Base-by-base conservation (phyloP, 768 basidiomycete species). In the Amanita molliuscula region DNA sequence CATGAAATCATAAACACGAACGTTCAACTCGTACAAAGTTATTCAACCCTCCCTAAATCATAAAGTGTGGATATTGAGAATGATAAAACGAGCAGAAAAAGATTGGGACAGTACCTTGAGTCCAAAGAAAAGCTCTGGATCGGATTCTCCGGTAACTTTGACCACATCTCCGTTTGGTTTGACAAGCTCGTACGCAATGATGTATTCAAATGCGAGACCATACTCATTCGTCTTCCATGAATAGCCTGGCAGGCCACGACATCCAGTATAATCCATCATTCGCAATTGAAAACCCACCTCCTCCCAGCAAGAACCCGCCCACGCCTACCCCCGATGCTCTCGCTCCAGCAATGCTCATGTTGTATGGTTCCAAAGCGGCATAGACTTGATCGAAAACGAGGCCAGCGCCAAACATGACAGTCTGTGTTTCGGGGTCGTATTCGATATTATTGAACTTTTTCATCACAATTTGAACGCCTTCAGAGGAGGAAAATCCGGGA, bases 21-120 rank as follows among this genome's bases (percentile, higher is more conserved):
- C 75, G 31, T 45, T 15, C 9, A 38, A 10, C 8, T 18, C 55
- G 44, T 48, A 66, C 71, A 52, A 80, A 82, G 53, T 83, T 84
- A 53, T 84, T 82, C 54, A 69, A 59, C 7, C 81, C 81, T 26
- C 82, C 82, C 77, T 81, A 26, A n/a, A n/a, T n/a, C 3, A 9
- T 8, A 10, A 28, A 48, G 20, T 3, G 10, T 15, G 9, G 6
- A 23, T 9, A 40, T 40, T 4, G 31, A 26, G 8, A 18, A 1
- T 7, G 37, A 79, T 37, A 18, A n/a, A 7, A 5, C n/a, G 3
- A 0, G 33, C 4, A n/a, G 13, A 7, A 11, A 20, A n/a, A 25
- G n/a, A 8, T 8, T 7, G 25, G 10, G n/a, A 9, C 7, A n/a
- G n/a, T 34, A 69, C 70, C 61, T 70, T 70, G 16, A 74, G 51